Base-by-base conservation (phyloP, 2,329 filamentous ascomycete genomes). In the Aquanectria penicillioides region DNA sequence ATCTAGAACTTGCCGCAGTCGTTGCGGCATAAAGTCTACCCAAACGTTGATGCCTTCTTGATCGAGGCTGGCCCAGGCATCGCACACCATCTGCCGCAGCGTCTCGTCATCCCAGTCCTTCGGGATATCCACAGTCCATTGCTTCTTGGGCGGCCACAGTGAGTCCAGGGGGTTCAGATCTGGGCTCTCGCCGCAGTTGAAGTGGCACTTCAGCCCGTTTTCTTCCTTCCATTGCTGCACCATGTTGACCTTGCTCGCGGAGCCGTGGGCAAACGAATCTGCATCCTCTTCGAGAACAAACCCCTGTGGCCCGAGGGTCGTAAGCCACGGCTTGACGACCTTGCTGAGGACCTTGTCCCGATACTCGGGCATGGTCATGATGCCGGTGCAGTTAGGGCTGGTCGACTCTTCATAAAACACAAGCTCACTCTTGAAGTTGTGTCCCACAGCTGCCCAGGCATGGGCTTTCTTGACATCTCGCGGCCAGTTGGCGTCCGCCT, bases 401-500 rank as follows among this genome's bases (percentile, higher is more conserved):
- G 73, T 75, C 12, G 71, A 71, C 9, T 73, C 69, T 33, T 77
- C 74, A 64, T 77, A 77, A 26, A 77, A 77, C 13, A 77, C 59
- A 1, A 75, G 68, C 18, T 76, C 75, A 60, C 73, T 76, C 63
- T 76, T 77, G 65, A 76, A 77, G 0, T 68, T 71, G 61, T 75
- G 65, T 9, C 75, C 75, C 5, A 75, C 65, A 1, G 74, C 73
- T 1, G 65, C 75, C 75, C 75, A 77, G 3, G 69, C 73, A 23
- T 77, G 75, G 6, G 74, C 59, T 38, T 71, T 68, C 57, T 69
- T 69, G 6, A 77, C 60, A 28, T 77, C 75, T 33, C 74, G 68
- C 23, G 71, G 65, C 75, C 74, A 75, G 13, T 60, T 64, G 9
- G 64, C 61, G 12, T 70, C 71, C 9, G 68, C 58, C n/a, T 51